Conservation (phyloP, 2,329 filamentous ascomycete species). For the Verticillium albo-atrum region DNA sequence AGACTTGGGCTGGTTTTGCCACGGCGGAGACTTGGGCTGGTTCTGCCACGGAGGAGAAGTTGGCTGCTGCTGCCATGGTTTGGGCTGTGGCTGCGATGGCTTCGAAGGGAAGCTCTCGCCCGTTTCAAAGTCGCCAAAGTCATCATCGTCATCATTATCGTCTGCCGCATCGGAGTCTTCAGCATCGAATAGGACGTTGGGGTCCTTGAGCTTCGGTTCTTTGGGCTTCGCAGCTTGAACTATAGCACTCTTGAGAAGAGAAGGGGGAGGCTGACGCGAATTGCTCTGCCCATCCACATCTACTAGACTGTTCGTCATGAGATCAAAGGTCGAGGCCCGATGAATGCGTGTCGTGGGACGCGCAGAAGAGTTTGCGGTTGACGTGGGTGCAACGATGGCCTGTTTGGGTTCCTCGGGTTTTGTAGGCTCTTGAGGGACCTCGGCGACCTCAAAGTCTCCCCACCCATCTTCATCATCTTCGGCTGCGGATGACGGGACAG, state of each 20-base stretch:
- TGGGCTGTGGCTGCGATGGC: background rate
- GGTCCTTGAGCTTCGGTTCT: slow-evolving; percentile 20
- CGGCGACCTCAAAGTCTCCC: slow-evolving; percentile 63
- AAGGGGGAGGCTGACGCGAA: slow-evolving; percentile 18
- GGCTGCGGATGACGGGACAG: slow-evolving; percentile 9
- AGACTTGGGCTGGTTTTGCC: background rate
- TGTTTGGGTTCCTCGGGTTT: slow-evolving; percentile 14
- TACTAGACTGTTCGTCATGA: slow-evolving; percentile 49
- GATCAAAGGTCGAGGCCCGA: slow-evolving; percentile 47
- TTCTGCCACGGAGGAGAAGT: slow-evolving; percentile 1
- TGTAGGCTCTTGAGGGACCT: slow-evolving; percentile 10
- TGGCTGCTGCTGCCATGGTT: slow-evolving; percentile 15
- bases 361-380: slow-evolving; percentile 10
- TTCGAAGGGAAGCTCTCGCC: slow-evolving; percentile 16
- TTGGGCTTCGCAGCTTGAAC: background rate
- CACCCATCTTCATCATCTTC: slow-evolving; percentile 59
- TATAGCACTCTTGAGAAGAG: background rate
- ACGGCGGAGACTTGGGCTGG: background rate
- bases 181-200: slow-evolving; percentile 64
- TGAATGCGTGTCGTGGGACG: slow-evolving; percentile 25
- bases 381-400: slow-evolving; percentile 9
- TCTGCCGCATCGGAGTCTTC: slow-evolving; percentile 44
- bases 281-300: slow-evolving; percentile 4
- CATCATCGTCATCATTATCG: slow-evolving; percentile 38
- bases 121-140: slow-evolving; percentile 59